Evolutionary conservation across 2,329 filamentous ascomycete species (phyloP), one percentile per base, ranked within the genome.

Genomic region (Aspergillus sp.): DNA sequence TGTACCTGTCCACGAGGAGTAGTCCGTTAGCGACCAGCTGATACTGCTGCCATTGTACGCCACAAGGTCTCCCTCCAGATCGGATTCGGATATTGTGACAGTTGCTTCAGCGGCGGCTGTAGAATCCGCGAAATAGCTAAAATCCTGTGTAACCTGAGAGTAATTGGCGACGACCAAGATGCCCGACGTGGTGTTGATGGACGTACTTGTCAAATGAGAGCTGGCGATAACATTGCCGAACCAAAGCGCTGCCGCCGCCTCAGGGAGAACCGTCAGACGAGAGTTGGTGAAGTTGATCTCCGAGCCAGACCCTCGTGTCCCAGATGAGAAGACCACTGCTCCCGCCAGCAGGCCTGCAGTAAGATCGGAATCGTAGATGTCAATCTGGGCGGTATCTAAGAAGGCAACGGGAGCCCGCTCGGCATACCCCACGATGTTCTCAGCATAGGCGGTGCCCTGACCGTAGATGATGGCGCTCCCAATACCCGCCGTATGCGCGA

Each of bases 201-300:
- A 8, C 1, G 44, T 30, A 23, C 21, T 27, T 4, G 23, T 11
- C 5, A 49, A 5, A 15, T 49, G 44, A 13, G 44, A 27, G 7
- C 21, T 49, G 13, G 44, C 44, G 13, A 49, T 27, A 6, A 49
- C 44, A 30, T 49, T 49, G 6, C 44, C 44, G 23, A 49, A 49
- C 44, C 44, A 49, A 8, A 49, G 23, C 44, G 44, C 44, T n/a
- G 44, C 44, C 8, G 21, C 44, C 2, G 21, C 15, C 5, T 27
- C 44, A 2, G 44, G 44, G 44, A 49, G 44, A 8, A 49, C 44
- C 1, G 44, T 49, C 44, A 49, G 21, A n/a, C 44, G 44, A 27
- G 44, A n/a, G 23, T 49, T 49, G 13, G 44, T 49, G 6, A 49
- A 49, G 44, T 49, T 49, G 23, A 49, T 49, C 44, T 49, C 44